A percentile compares a stretch with the other conserved stretches of the same genome.
These are phyloP conservation scores for Chrysopogon serrulatus DNA, from an alignment of 176 grass and related monocot genomes.

Conservation along the genomic window DNA sequence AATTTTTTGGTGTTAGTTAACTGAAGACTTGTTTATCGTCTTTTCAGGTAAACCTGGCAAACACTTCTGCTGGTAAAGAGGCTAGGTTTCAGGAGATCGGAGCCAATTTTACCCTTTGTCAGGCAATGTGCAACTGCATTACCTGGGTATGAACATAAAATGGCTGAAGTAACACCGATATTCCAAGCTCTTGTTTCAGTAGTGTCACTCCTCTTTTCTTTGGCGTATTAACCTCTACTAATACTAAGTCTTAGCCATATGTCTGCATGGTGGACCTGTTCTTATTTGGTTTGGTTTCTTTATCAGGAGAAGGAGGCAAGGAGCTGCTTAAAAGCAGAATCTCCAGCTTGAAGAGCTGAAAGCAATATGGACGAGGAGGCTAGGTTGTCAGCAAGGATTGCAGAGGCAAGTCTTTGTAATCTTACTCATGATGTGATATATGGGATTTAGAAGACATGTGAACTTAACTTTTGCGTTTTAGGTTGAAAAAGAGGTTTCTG, in stretches of 20 bases:
- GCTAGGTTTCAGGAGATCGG: constrained; percentile 62
- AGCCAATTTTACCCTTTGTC: constrained; percentile 59
- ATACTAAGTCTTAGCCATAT: not conserved
- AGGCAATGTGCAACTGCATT: constrained; percentile 66
- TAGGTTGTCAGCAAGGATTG: constrained; percentile 70
- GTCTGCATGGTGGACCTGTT: not conserved
- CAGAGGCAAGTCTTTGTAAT: constrained; percentile 49
- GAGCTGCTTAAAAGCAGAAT: constrained; percentile 80
- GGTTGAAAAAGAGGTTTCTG: constrained; percentile 82
- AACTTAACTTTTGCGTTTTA: constrained; percentile 31
- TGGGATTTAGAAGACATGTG: not conserved
- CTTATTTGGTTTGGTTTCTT: constrained; percentile 16
- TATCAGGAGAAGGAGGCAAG: constrained; percentile 86
- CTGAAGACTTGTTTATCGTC: not conserved
- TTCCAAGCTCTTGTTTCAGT: not conserved
- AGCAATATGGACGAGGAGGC: constrained; percentile 73
- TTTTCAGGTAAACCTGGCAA: constrained; percentile 67
- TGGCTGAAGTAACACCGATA: not conserved
- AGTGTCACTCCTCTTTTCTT: not conserved
- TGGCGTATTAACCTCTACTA: not conserved
- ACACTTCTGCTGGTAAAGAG: constrained; percentile 59
- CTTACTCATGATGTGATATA: constrained; percentile 5
- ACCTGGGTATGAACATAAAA: constrained; percentile 49
- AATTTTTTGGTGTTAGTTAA: not conserved
- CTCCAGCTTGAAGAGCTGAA: constrained; percentile 74